Evolutionary conservation across 2,329 filamentous ascomycete genomes (phyloP).

Genomic region (Verticillium tricorpus): DNA sequence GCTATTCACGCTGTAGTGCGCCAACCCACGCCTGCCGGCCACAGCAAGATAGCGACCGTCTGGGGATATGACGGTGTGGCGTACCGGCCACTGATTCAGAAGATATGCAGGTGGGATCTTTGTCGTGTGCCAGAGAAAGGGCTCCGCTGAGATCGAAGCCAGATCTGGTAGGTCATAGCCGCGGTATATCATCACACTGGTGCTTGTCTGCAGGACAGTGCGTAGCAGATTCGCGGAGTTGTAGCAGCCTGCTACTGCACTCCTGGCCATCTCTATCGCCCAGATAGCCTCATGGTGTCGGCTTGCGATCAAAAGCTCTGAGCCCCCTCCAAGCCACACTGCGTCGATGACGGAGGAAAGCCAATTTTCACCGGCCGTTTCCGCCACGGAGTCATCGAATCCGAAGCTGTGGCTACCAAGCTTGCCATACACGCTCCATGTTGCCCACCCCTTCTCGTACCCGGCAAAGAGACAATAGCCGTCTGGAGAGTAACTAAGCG

Average conservation of each 20-base stretch:
- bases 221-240: conserved; percentile 86
- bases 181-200: conserved; percentile 85
- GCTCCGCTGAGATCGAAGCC: conserved; percentile 86
- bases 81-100: conserved; percentile 89
- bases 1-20: conserved; percentile 93
- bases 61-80: conserved; percentile 78
- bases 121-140: conserved; percentile 91
- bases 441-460: conserved; percentile 88
- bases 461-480: conserved; percentile 95
- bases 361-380: conserved; percentile 74
- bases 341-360: conserved; percentile 73
- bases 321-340: conserved; percentile 83
- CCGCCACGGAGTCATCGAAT: conserved; percentile 58
- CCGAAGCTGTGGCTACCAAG: conserved; percentile 79
- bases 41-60: conserved; percentile 94
- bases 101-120: conserved; percentile 83
- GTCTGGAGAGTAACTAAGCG: conserved; percentile 84
- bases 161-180: conserved; percentile 89
- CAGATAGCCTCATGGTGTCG: conserved; percentile 74
- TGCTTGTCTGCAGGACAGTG: conserved; percentile 82
- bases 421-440: conserved; percentile 97
- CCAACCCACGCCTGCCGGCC: conserved; percentile 87
- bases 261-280: conserved; percentile 88
- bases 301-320: conserved; percentile 74
- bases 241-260: conserved; percentile 88